Conservation (phyloP, 2,329 filamentous ascomycete species). For the Hypoxylon sp. region DNA sequence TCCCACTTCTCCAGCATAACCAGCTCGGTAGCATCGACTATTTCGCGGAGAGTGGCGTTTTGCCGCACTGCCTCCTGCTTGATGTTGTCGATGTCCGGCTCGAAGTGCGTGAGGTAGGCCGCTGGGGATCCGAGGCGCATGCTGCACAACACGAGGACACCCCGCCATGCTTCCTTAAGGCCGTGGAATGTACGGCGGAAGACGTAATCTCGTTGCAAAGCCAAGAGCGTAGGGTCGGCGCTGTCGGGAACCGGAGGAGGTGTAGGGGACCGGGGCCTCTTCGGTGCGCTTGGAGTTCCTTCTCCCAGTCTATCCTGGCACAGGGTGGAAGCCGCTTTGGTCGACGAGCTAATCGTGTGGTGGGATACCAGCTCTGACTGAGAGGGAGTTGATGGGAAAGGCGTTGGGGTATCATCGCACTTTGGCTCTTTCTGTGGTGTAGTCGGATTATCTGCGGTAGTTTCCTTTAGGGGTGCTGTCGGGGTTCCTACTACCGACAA, state of each 20-base stretch:
- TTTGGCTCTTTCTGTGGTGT: background rate
- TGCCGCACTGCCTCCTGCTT: background rate
- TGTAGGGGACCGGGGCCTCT: background rate
- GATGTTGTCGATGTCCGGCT: slow-evolving; percentile 6
- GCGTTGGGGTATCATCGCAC: background rate
- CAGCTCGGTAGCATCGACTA: slow-evolving; percentile 15
- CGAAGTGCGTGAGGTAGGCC: slow-evolving; percentile 13
- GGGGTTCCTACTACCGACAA: background rate
- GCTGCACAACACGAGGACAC: slow-evolving; percentile 2
- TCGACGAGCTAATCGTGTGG: background rate
- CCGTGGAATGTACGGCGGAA: slow-evolving; percentile 3
- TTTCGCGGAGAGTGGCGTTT: slow-evolving; percentile 2
- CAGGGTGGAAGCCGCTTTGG: slow-evolving; percentile 10
- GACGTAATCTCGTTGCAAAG: slow-evolving; percentile 11
- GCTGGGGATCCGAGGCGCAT: slow-evolving; percentile 12
- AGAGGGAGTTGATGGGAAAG: background rate
- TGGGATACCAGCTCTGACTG: background rate
- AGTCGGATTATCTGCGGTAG: background rate
- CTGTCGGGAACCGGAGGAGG: background rate
- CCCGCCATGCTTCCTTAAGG: slow-evolving; percentile 8
- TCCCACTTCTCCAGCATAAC: slow-evolving; percentile 20
- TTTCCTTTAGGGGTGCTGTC: background rate
- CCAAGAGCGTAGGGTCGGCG: background rate
- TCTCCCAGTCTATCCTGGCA: background rate
- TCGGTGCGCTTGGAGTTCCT: slow-evolving; percentile 2